Percentiles rank a stretch among this genome's conserved stretches.
phyloP scores from a whole-genome alignment of 768 basidiomycete genomes.

The Mycena alexandri region DNA sequence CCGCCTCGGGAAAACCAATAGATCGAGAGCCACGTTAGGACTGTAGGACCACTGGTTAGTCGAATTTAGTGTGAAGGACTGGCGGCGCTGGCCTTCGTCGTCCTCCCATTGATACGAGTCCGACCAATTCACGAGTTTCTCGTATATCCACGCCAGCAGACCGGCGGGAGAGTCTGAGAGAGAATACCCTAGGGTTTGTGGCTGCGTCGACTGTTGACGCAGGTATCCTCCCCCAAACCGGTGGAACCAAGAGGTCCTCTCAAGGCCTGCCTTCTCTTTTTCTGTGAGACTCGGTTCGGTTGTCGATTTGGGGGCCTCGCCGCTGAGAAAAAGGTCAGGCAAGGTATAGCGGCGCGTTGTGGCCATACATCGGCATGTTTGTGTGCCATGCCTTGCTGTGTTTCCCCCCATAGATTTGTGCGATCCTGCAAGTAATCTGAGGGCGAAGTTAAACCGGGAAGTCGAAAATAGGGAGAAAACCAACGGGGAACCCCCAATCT shows the following conservation, averaged over 20 bases:
- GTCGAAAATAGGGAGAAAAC: not conserved
- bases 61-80: not conserved
- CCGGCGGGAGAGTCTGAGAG: constrained; percentile 18
- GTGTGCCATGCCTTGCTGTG: constrained; percentile 29
- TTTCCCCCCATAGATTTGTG: constrained; percentile 20
- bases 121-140: constrained; percentile 18
- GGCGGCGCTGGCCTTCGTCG: constrained; percentile 16
- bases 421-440: constrained; percentile 22
- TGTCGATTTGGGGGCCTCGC: not conserved
- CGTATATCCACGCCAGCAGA: constrained; percentile 21
- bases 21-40: constrained; percentile 47
- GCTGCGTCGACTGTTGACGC: constrained; percentile 11
- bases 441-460: not conserved
- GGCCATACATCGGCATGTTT: constrained; percentile 13
- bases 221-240: not conserved
- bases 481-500: constrained; percentile 8
- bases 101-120: constrained; percentile 18
- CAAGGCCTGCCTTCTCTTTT: constrained; percentile 14
- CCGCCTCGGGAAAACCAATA: constrained; percentile 47
- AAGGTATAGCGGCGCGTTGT: too few species aligned
- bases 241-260: not conserved
- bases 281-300: constrained; percentile 1
- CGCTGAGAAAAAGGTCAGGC: not conserved
- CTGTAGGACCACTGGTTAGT: constrained; percentile 20
- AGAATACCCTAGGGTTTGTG: constrained; percentile 22